Conservation (phyloP, 1,284 basidiomycete genomes). For the Chondrostereum purpureum region DNA sequence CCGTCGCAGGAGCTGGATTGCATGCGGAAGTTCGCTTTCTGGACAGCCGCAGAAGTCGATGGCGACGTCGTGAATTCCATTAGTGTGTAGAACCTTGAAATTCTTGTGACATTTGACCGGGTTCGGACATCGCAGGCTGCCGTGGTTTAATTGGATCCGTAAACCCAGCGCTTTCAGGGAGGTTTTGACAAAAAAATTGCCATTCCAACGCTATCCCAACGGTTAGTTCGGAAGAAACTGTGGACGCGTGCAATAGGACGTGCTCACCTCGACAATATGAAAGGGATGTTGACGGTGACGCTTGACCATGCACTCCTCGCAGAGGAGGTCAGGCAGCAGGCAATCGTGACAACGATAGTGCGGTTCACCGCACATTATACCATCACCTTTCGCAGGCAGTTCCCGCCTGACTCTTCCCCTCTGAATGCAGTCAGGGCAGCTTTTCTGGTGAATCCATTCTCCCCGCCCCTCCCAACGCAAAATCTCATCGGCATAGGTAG, state of each 20-base stretch:
- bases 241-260: too few relatives aligned
- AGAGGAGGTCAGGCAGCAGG: constrained; percentile 7
- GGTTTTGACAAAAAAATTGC: constrained; percentile 10
- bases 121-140: not conserved
- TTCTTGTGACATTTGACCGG: constrained; percentile 10
- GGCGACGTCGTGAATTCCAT: constrained; percentile 24
- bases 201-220: too few relatives aligned
- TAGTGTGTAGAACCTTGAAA: constrained; percentile 24
- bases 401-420: too few relatives aligned
- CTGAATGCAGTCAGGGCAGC: too few relatives aligned
- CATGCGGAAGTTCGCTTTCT: too few relatives aligned
- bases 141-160: constrained; percentile 20
- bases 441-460: too few relatives aligned
- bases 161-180: constrained; percentile 15
- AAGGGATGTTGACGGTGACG: constrained; percentile 13
- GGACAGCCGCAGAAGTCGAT: constrained; percentile 27
- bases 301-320: constrained; percentile 12
- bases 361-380: not conserved
- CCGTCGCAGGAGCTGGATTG: constrained; percentile 6
- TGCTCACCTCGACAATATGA: constrained; percentile 15
- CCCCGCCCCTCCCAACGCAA: too few relatives aligned
- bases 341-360: constrained; percentile 13
- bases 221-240: too few relatives aligned
- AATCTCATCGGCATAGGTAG: too few relatives aligned
- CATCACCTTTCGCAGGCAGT: too few relatives aligned